phyloP scores from a whole-genome alignment of 306 rosid species.

The Trifolium dubium region DNA sequence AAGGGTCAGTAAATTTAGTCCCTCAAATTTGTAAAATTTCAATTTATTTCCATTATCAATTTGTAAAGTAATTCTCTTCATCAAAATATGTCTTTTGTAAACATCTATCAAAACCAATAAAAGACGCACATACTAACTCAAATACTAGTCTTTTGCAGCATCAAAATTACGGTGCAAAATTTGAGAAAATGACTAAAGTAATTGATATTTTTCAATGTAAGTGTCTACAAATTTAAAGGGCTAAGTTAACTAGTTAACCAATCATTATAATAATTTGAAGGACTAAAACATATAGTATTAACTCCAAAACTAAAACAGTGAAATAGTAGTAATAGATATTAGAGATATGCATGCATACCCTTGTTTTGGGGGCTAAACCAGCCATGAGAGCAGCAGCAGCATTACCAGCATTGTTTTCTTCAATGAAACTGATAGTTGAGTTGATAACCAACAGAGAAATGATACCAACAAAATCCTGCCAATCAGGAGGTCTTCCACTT shows the following conservation, averaged over 20 bases:
- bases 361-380: constrained; percentile 98
- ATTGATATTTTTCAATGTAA: no score
- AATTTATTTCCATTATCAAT: not conserved
- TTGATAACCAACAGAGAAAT: constrained; percentile 73
- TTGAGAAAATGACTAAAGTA: no score
- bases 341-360: constrained; percentile 49
- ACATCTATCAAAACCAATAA: not conserved
- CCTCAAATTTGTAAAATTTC: not conserved
- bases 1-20: not conserved
- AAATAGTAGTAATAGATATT: not conserved
- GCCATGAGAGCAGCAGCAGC: constrained; percentile 99
- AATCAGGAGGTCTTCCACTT: constrained; percentile 84
- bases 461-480: constrained; percentile 98
- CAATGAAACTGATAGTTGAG: constrained; percentile 94
- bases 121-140: not conserved
- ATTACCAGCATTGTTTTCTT: constrained; percentile 97
- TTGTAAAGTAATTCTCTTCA: not conserved
- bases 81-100: not conserved
- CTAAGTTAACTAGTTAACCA: no score
- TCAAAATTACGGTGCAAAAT: no score
- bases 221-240: no score
- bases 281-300: no score
- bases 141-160: not conserved
- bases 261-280: no score
- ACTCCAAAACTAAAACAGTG: no score